These are phyloP conservation scores for Omphalotus olearius DNA, from an alignment of 1,284 basidiomycete genomes.

Conservation along the genomic window DNA sequence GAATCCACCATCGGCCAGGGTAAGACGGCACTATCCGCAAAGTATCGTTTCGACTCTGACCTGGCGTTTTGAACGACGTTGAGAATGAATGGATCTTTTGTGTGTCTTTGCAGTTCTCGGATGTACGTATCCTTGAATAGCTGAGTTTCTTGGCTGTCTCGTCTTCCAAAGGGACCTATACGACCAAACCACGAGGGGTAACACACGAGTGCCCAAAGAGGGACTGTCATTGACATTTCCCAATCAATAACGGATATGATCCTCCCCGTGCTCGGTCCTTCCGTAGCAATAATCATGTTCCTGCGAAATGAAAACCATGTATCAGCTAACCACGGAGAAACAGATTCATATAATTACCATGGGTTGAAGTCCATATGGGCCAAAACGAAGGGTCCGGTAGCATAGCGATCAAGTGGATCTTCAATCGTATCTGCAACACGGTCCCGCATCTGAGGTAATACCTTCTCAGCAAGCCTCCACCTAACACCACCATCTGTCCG, in stretches of 20 bases:
- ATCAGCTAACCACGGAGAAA: neutral
- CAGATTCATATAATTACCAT: conserved; percentile 12
- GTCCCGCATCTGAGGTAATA: conserved; percentile 17
- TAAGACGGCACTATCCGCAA: conserved; percentile 18
- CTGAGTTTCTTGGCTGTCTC: conserved; percentile 16
- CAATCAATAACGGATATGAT: conserved; percentile 21
- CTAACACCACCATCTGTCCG: conserved; percentile 2
- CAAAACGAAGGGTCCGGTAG: conserved; percentile 19
- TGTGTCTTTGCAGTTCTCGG: conserved; percentile 20
- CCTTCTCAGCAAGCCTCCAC: conserved; percentile 14
- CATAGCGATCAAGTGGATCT: conserved; percentile 21
- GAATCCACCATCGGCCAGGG: conserved; percentile 18
- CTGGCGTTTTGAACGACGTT: conserved; percentile 21
- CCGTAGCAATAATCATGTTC: conserved; percentile 20
- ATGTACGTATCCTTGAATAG: conserved; percentile 21
- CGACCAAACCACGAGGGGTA: conserved; percentile 21
- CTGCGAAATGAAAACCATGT: conserved; percentile 4
- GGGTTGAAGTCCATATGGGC: conserved; percentile 21
- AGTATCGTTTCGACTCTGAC: conserved; percentile 17
- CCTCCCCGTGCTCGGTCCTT: conserved; percentile 17
- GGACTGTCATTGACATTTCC: conserved; percentile 20
- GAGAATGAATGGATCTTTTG: conserved; percentile 17
- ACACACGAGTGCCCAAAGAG: conserved; percentile 20
- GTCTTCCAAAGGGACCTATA: conserved; percentile 1
- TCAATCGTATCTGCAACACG: conserved; percentile 17